A percentile compares a stretch with the other conserved stretches of the same genome.
Conservation (phyloP, 495 filamentous ascomycete genomes). For the Aspergillus leporis region DNA sequence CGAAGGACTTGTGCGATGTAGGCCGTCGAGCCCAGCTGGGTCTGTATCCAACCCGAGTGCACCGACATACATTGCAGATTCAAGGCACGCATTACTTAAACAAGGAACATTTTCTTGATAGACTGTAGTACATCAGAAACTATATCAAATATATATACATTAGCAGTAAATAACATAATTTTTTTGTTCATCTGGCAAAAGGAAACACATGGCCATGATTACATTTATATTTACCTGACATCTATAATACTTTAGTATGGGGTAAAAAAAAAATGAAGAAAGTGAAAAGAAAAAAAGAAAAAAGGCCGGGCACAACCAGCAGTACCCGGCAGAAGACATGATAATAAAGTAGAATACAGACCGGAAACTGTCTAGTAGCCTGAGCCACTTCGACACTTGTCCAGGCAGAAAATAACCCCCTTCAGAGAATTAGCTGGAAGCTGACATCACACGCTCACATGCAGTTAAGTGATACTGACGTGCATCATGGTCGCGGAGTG, state of each 20-base stretch:
- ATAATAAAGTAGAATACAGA: slow-evolving; percentile 25
- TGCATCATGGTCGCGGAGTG: slow-evolving; percentile 32
- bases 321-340: slow-evolving; percentile 11
- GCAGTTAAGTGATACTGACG: slow-evolving; percentile 22
- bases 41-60: no score
- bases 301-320: slow-evolving; percentile 15
- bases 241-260: slow-evolving; percentile 18
- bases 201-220: slow-evolving; percentile 18
- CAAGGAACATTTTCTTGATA: no score
- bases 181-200: neutral
- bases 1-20: no score
- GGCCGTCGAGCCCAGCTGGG: no score
- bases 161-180: slow-evolving; percentile 1
- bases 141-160: slow-evolving; percentile 9
- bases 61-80: no score
- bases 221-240: slow-evolving; percentile 17
- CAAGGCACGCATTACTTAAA: no score
- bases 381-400: slow-evolving; percentile 3
- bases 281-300: slow-evolving; percentile 4
- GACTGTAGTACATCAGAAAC: no score
- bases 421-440: slow-evolving; percentile 14
- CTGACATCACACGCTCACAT: slow-evolving; percentile 17
- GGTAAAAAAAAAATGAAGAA: slow-evolving; percentile 3
- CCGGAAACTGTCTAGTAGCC: slow-evolving; percentile 9
- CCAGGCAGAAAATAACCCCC: slow-evolving; percentile 16